phyloP scores from a whole-genome alignment of 129 eudicot species.

The Centrapalus pauciflorus region DNA sequence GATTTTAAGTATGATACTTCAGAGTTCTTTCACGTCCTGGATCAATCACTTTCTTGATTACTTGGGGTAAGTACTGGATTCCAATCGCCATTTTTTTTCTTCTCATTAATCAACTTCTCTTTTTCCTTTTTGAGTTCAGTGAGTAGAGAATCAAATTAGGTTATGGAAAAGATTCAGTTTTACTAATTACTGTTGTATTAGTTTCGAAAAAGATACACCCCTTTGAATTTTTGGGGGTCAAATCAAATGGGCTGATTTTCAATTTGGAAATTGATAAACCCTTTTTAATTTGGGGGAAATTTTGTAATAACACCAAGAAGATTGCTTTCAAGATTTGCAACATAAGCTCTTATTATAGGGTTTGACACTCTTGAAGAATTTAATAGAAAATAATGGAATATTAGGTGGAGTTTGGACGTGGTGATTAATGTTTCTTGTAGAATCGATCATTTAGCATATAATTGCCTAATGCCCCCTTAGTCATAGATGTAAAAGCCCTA shows the following conservation, averaged over 20 bases:
- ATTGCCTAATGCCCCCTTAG: neutral
- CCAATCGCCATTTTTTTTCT: neutral
- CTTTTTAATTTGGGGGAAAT: neutral
- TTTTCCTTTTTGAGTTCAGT: neutral
- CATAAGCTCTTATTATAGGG: neutral
- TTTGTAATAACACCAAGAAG: neutral
- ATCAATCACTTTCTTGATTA: constrained; percentile 47
- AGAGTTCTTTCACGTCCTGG: constrained; percentile 54
- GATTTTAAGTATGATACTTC: constrained; percentile 31
- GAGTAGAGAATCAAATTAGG: neutral
- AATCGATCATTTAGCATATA: no score
- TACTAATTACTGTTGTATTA: neutral
- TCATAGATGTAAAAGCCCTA: neutral
- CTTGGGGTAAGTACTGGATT: constrained; percentile 53
- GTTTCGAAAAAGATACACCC: neutral
- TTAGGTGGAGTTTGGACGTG: no score
- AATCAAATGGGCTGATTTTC: neutral
- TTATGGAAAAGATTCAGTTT: neutral
- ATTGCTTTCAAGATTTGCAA: neutral
- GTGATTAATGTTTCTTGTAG: no score
- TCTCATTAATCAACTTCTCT: neutral
- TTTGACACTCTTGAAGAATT: neutral
- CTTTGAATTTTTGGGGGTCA: neutral
- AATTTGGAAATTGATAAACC: neutral
- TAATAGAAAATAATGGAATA: neutral